Base-by-base conservation (phyloP, 1,284 basidiomycete species). In the Vanrija humicola region DNA sequence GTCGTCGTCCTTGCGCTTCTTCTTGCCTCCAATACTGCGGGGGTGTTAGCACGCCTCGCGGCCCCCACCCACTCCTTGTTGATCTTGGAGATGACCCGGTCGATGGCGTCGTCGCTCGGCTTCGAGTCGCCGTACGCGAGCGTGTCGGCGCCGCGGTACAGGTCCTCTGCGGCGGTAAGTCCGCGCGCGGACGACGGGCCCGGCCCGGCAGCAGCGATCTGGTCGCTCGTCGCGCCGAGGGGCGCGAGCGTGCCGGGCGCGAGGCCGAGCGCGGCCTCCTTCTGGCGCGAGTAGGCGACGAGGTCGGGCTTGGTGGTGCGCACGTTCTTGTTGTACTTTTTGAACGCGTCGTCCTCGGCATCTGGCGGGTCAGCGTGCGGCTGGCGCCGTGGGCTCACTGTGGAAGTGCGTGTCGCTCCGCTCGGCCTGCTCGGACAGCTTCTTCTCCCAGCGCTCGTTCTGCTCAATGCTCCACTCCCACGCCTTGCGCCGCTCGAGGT, bases 381-480 rank as follows among this genome's bases (percentile, higher is more conserved):
- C 43, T 2, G 9, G 7, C 18, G 38, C 15, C 19, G 19, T n/a
- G 21, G 8, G 66, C 69, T 51, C 50, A 72, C 69, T 66, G 56
- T 70, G 62, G 51, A 66, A 72, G 51, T 56, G 46, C 66, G 86
- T 81, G 71, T 87, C 80, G 56, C 82, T 82, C 73, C 89, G 90
- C 18, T 59, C 62, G 44, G 59, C 62, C 46, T 64, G 48, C 64
- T 86, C 75, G 38, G 84, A 85, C 63, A n/a, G 75, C 77, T 92
- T 92, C 79, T 88, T 88, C 79, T 94, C 90, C 95, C 94, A 94
- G 59, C 83, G 79, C 65, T 97, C 91, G 66, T 92, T 94, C 77
- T 96, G 91, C 78, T 96, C 93, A 54, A 96, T 88, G 21, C 86
- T 89, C 79, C 89, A 97, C 67, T 90, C 86, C 91, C 91, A 95